These are phyloP conservation scores for Chrysanthemum makinoi DNA, from an alignment of 129 eudicot genomes.

Conservation along the genomic window DNA sequence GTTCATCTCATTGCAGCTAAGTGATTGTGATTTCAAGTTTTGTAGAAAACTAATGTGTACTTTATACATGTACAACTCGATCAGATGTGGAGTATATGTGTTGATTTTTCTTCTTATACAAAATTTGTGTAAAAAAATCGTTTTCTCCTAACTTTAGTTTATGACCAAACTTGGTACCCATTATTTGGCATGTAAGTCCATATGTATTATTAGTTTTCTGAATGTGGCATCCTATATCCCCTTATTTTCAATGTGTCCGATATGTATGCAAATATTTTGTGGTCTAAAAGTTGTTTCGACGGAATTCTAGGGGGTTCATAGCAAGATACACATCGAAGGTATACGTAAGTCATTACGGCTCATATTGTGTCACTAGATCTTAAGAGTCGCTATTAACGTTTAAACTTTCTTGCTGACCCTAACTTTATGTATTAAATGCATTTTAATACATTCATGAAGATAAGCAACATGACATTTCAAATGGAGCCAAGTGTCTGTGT, in stretches of 20 bases:
- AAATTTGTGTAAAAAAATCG: no score
- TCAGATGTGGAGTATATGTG: no score
- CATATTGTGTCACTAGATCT: not conserved
- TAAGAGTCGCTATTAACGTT: no score
- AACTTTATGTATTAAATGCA: no score
- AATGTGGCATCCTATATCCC: not conserved
- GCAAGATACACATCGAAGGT: not conserved
- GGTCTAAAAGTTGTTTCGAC: slow-evolving; percentile 11
- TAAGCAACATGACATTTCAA: not conserved
- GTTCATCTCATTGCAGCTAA: no score
- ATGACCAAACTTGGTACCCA: not conserved
- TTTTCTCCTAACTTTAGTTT: no score
- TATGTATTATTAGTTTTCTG: not conserved
- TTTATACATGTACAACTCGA: no score
- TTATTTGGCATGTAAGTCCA: not conserved
- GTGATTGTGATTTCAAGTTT: no score
- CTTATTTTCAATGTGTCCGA: slow-evolving; percentile 1
- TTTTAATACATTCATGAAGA: no score
- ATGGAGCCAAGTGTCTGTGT: not conserved
- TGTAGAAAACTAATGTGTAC: no score
- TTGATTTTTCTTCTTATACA: no score
- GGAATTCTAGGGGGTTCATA: not conserved
- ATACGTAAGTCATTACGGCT: slow-evolving; percentile 6
- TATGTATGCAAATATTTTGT: not conserved
- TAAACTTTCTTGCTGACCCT: no score